A percentile compares a stretch with the other conserved stretches of the same genome.
Conservation (phyloP, 352 stramenopile genomes). For the Pilasporangium apinafurcum region DNA sequence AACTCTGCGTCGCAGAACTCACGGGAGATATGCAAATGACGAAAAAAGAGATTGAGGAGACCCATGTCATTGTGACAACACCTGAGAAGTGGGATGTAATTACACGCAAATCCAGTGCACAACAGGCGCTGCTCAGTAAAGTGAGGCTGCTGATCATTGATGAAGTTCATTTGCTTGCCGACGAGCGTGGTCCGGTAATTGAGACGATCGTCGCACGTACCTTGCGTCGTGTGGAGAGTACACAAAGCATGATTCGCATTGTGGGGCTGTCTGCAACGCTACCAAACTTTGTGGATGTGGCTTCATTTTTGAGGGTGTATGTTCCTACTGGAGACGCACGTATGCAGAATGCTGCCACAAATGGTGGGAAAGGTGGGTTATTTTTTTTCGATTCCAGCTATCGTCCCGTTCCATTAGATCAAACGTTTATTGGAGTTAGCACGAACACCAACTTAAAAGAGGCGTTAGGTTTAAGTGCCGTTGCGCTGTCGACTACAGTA, state of each 20-base stretch:
- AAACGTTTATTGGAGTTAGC: constrained; percentile 97
- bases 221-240: constrained; percentile 96
- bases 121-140: constrained; percentile 86
- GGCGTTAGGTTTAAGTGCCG: constrained; percentile 41
- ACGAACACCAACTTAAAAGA: constrained; percentile 63
- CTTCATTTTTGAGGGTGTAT: constrained; percentile 95
- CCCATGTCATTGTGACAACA: constrained; percentile 98
- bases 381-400: constrained; percentile 99
- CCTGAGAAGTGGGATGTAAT: constrained; percentile 99
- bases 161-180: constrained; percentile 98
- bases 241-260: constrained; percentile 96
- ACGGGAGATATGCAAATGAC: constrained; percentile 99
- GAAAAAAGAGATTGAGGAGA: constrained; percentile 92
- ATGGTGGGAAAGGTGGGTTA: constrained; percentile 82
- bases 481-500: constrained; percentile 34
- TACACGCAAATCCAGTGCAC: constrained; percentile 93
- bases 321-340: constrained; percentile 41
- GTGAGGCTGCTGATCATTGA: constrained; percentile 99
- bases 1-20: constrained; percentile 87
- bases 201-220: constrained; percentile 98
- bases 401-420: constrained; percentile 96
- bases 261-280: constrained; percentile 98
- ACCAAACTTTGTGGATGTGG: constrained; percentile 99
- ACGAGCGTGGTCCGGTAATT: constrained; percentile 98
- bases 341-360: constrained; percentile 64